Evolutionary conservation across 148 eudicot genomes (phyloP), one percentile per base, ranked within the genome.

Genomic region (Chenopodium formosanum): DNA sequence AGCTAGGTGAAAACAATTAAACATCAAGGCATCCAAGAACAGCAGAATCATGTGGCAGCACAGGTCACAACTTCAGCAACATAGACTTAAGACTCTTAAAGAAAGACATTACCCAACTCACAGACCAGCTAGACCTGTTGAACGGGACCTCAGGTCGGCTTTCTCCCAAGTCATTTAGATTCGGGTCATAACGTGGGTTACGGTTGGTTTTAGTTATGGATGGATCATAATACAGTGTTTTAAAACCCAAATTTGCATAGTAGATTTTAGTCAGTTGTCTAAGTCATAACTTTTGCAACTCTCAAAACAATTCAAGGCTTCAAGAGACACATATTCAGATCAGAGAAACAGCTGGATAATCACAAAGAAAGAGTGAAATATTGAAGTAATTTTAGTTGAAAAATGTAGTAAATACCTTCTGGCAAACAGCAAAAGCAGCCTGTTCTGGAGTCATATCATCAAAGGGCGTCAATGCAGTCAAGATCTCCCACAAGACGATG

Each of bases 401-500:
- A 11, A 13, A 70, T 32, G 8, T 67, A 77, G 4, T 67, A 74
- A 79, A 58, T 93, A 97, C 99, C 99, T 94, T 97, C 69, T 97
- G 95, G 86, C 98, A 97, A 32, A 97, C 99, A 0, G 99, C 99
- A 89, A 97, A 97, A 53, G 98, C 99, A 79, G 99, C 99, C 75
- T 97, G 99, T 86, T 97, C 99, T 9, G 99, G 99, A 65, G 99
- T 97, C 99, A 97, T 90, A 79, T 91, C 84, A 68, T 91, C 99
- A 66, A 97, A 97, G 56, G 99, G 99, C 20, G 78, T 91, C 86
- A 91, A 88, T 5, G 98, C 94, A 62, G 99, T 97, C 76, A 97
- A 83, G 75, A 97, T 91, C 91, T 97, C 99, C 99, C 99, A 97
- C 79, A 94, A 72, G 68, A 97, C 97, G 66, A 97, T 94, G 67